Conservation (phyloP, 1,284 basidiomycete species). For the Heimioporus retisporus region DNA sequence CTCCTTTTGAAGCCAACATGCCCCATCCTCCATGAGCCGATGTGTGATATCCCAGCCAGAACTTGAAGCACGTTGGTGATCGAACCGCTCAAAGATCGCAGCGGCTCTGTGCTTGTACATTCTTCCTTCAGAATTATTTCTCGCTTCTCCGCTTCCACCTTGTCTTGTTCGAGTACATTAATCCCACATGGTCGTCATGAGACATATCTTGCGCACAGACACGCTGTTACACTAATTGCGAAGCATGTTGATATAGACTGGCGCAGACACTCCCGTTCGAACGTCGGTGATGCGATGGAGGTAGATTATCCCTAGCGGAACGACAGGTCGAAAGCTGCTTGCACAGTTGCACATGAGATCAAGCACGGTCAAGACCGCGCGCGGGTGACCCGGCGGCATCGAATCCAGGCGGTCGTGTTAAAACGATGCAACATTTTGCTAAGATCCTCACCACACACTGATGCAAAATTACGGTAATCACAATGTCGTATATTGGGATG, state of each 20-base stretch:
- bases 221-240: slow-evolving; percentile 3
- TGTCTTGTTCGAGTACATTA: slow-evolving; percentile 11
- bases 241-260: slow-evolving; percentile 5
- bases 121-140: slow-evolving; percentile 9
- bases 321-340: slow-evolving; percentile 8
- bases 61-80: slow-evolving; percentile 2
- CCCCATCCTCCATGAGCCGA: slow-evolving; percentile 3
- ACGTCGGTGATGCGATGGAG: slow-evolving; percentile 20
- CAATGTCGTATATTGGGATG: too few relatives aligned
- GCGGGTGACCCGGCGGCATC: too few relatives aligned
- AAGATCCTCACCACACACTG: too few relatives aligned
- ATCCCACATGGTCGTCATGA: slow-evolving; percentile 26
- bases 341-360: background rate
- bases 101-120: background rate
- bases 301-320: slow-evolving; percentile 13
- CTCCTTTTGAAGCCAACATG: slow-evolving; percentile 2
- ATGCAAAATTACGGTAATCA: too few relatives aligned
- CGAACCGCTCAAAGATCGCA: slow-evolving; percentile 10
- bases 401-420: too few relatives aligned
- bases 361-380: background rate
- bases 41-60: slow-evolving; percentile 8
- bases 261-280: slow-evolving; percentile 11
- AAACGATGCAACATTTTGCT: too few relatives aligned
- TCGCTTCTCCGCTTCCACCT: slow-evolving; percentile 1
- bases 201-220: slow-evolving; percentile 9